Conservation (phyloP, 441 rosid species). For the Breynia disticha region DNA sequence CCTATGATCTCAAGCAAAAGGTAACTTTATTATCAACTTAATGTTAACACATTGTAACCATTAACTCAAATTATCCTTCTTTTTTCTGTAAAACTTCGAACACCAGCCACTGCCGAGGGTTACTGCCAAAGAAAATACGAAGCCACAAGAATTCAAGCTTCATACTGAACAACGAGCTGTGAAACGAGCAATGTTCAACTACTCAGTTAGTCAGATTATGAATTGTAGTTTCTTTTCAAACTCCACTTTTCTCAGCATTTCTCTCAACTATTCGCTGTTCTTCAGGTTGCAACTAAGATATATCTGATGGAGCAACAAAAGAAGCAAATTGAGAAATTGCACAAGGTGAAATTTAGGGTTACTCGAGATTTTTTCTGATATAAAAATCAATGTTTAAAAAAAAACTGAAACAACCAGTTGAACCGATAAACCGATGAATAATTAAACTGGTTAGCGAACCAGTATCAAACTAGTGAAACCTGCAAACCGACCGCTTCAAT, state of each 20-base stretch:
- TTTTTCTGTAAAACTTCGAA: too few species aligned
- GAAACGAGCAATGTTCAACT: constrained; percentile 79
- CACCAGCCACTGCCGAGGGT: constrained; percentile 26
- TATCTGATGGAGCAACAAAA: constrained; percentile 44
- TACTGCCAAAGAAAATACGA: constrained; percentile 51
- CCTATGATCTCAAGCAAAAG: too few species aligned
- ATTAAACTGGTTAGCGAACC: too few species aligned
- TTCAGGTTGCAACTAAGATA: constrained; percentile 70
- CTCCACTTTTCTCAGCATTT: neutral
- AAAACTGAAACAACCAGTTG: too few species aligned
- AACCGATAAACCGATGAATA: too few species aligned
- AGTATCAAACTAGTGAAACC: too few species aligned
- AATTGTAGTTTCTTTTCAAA: too few species aligned
- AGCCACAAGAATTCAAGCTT: constrained; percentile 58
- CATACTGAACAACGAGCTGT: constrained; percentile 71
- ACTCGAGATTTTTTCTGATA: too few species aligned
- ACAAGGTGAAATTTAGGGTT: constrained; percentile 56
- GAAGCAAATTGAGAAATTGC: constrained; percentile 52
- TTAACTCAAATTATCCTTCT: neutral
- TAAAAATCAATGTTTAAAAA: too few species aligned
- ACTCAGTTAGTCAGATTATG: constrained; percentile 32
- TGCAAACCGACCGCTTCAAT: too few species aligned
- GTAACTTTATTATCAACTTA: neutral
- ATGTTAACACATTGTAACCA: neutral
- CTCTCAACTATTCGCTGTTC: neutral